Percentiles rank a stretch among this genome's conserved stretches.
These are phyloP conservation scores for Didymella exigua DNA, from an alignment of 2,329 filamentous ascomycete species.

Conservation along the genomic window DNA sequence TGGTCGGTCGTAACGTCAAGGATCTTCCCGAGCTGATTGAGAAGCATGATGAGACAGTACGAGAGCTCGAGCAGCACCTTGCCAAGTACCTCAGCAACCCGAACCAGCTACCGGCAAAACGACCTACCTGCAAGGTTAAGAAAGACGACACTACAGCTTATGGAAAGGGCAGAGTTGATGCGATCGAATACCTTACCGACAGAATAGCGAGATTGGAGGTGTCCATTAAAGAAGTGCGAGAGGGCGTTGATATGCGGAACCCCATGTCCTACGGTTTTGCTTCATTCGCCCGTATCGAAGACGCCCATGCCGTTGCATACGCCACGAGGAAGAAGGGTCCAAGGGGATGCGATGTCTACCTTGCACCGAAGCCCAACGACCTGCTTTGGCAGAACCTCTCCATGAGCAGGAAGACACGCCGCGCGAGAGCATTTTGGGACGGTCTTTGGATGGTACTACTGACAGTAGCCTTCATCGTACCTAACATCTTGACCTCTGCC, in stretches of 20 bases:
- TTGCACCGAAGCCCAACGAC: conserved; percentile 88
- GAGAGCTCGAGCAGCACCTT: conserved; percentile 78
- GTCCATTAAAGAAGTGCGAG: conserved; percentile 82
- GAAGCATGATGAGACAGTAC: conserved; percentile 79
- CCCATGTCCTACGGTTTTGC: conserved; percentile 92
- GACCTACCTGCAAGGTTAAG: conserved; percentile 78
- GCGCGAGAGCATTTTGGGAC: conserved; percentile 76
- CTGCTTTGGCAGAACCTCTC: conserved; percentile 95
- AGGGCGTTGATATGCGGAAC: conserved; percentile 84
- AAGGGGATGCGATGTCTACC: conserved; percentile 72
- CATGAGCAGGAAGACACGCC: conserved; percentile 69
- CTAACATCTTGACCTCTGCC: conserved; percentile 91
- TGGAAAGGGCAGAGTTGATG: conserved; percentile 79
- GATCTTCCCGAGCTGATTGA: conserved; percentile 83
- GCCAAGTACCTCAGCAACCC: conserved; percentile 86
- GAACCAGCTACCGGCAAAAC: conserved; percentile 72
- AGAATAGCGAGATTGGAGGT: conserved; percentile 81
- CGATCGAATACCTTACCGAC: conserved; percentile 89
- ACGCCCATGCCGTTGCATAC: conserved; percentile 83
- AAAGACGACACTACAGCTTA: conserved; percentile 72
- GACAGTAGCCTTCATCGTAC: conserved; percentile 83
- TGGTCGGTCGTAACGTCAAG: conserved; percentile 89
- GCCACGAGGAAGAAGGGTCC: conserved; percentile 79
- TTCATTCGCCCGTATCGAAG: conserved; percentile 83
- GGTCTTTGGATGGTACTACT: conserved; percentile 81